Evolutionary conservation across 2,329 filamentous ascomycete species (phyloP).

Genomic region (Cryphonectria carpinicola): DNA sequence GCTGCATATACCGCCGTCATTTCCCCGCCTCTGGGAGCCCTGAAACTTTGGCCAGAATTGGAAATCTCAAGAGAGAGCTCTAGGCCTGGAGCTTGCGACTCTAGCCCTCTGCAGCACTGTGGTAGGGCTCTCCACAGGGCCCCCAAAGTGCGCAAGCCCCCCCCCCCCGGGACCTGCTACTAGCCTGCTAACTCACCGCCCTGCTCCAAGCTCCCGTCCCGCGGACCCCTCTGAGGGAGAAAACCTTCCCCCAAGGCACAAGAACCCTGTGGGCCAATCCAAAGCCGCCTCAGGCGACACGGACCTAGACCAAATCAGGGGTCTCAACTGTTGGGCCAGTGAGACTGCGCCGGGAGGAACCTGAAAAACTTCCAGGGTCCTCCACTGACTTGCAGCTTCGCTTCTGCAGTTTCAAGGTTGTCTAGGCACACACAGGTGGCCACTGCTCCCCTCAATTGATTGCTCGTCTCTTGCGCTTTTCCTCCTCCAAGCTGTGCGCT

Average conservation of each 20-base stretch:
- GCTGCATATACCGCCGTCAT: conserved; percentile 10
- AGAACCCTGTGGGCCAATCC: conserved; percentile 8
- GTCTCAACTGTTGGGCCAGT: conserved; percentile 4
- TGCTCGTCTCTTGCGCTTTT: conserved; percentile 8
- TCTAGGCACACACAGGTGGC: conserved; percentile 11
- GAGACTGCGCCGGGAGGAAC: neutral
- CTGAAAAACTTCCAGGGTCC: conserved; percentile 13
- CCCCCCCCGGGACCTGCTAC: neutral
- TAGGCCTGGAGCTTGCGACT: conserved; percentile 2
- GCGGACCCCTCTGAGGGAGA: conserved; percentile 7
- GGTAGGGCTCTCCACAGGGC: neutral
- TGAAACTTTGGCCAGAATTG: neutral
- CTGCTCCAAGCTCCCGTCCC: conserved; percentile 16
- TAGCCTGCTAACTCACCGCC: conserved; percentile 5
- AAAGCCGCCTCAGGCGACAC: conserved; percentile 12
- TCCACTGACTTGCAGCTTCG: conserved; percentile 14
- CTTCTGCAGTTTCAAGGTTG: conserved; percentile 9
- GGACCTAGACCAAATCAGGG: conserved; percentile 13
- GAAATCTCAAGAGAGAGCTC: neutral
- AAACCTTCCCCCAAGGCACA: neutral
- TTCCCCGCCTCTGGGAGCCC: conserved; percentile 10
- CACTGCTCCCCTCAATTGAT: conserved; percentile 13
- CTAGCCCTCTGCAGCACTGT: neutral
- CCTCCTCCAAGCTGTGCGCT: neutral
- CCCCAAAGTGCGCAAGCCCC: neutral